These are phyloP conservation scores for Logfia minima DNA, from an alignment of 129 eudicot genomes.

Conservation along the genomic window DNA sequence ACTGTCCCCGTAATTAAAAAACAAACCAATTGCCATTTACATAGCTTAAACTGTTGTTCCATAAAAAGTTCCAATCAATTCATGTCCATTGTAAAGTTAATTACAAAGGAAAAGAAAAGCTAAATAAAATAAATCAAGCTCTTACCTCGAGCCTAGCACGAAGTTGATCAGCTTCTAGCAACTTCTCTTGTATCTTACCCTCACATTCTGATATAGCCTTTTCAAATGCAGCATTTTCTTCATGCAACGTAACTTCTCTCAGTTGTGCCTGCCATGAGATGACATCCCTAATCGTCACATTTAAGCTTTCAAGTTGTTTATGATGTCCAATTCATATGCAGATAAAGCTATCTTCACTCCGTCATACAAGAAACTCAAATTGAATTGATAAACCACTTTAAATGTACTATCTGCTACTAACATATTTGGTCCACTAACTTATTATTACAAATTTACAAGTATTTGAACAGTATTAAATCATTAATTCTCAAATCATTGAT, in stretches of 20 bases:
- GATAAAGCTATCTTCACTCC: not conserved
- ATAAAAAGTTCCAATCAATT: not conserved
- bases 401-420: not conserved
- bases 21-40: not conserved
- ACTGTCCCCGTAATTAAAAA: not conserved
- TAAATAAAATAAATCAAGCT: constrained; percentile 3
- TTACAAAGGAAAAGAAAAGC: not conserved
- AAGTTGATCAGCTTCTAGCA: constrained; percentile 63
- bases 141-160: constrained; percentile 63
- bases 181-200: constrained; percentile 69
- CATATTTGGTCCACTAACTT: not conserved
- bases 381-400: not conserved
- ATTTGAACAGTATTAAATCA: not conserved
- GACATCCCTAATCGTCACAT: constrained; percentile 23
- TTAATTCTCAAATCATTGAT: not conserved
- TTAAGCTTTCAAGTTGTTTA: not conserved
- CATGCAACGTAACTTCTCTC: constrained; percentile 62
- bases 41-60: not conserved
- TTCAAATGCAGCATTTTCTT: constrained; percentile 78
- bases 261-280: constrained; percentile 55
- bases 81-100: not conserved
- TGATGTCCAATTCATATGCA: not conserved
- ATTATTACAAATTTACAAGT: not conserved
- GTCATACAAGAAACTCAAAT: not conserved
- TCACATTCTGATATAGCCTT: constrained; percentile 68